Conservation (phyloP, 768 basidiomycete genomes). For the Scleroderma bovista region DNA sequence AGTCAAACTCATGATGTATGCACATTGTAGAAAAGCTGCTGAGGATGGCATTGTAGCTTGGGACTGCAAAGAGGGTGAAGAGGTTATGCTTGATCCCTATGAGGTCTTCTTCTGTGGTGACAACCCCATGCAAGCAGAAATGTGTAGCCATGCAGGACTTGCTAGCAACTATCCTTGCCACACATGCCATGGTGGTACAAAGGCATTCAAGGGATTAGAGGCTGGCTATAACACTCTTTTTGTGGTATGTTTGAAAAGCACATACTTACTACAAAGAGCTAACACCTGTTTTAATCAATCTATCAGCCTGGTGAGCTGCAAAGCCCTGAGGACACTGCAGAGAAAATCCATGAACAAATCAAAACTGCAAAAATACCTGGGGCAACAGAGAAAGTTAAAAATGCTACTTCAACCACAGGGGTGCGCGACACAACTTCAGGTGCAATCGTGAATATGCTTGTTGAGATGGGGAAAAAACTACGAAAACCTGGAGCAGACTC, state of each 20-base stretch:
- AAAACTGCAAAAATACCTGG: background rate
- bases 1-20: no score
- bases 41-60: constrained; percentile 25
- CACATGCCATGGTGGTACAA: constrained; percentile 35
- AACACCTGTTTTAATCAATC: no score
- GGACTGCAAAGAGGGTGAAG: constrained; percentile 19
- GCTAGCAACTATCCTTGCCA: constrained; percentile 37
- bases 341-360: background rate
- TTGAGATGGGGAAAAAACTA: constrained; percentile 2
- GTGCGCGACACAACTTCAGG: background rate
- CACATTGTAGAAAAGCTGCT: no score
- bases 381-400: constrained; percentile 2
- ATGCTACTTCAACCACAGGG: background rate
- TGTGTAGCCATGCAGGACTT: constrained; percentile 34
- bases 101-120: constrained; percentile 30
- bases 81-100: constrained; percentile 11
- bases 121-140: constrained; percentile 27
- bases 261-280: no score
- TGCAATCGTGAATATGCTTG: background rate
- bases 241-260: constrained; percentile 10
- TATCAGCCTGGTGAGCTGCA: background rate
- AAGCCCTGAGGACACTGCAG: background rate
- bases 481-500: background rate
- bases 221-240: constrained; percentile 33
- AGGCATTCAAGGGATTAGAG: constrained; percentile 28